Conservation (phyloP, 768 basidiomycete genomes). For the Royoungia palumana region DNA sequence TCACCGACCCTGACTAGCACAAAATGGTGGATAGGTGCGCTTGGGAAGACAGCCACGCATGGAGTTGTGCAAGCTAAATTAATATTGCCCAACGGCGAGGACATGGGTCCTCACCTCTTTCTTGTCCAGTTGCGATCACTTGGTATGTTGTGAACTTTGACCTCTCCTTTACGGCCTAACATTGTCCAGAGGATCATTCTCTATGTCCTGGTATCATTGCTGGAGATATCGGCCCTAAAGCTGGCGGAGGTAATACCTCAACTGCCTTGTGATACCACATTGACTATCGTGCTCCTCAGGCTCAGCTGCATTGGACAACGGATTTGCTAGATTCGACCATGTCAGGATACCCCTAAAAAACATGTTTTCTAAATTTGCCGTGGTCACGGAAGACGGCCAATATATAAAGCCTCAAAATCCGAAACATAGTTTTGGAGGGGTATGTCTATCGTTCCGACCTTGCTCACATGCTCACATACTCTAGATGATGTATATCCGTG, state of each 20-base stretch:
- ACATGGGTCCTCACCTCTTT: slow-evolving; percentile 73
- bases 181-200: slow-evolving; percentile 51
- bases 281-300: slow-evolving; percentile 34
- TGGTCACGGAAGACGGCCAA: slow-evolving; percentile 59
- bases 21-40: slow-evolving; percentile 82
- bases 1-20: slow-evolving; percentile 70
- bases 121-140: slow-evolving; percentile 65
- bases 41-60: slow-evolving; percentile 71
- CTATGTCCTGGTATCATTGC: slow-evolving; percentile 57
- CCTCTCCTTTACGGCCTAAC: not conserved
- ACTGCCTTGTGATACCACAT: not conserved
- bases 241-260: slow-evolving; percentile 29
- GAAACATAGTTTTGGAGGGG: slow-evolving; percentile 74
- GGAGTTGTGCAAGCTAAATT: slow-evolving; percentile 75
- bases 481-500: slow-evolving; percentile 73
- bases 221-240: slow-evolving; percentile 59
- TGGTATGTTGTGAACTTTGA: slow-evolving; percentile 34
- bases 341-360: slow-evolving; percentile 64
- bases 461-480: not conserved
- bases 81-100: slow-evolving; percentile 55
- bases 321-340: slow-evolving; percentile 63
- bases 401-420: slow-evolving; percentile 69
- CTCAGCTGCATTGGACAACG: slow-evolving; percentile 56
- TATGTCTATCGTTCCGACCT: slow-evolving; percentile 32
- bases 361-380: slow-evolving; percentile 75